These are phyloP conservation scores for Diaporthe eres DNA, from an alignment of 2,329 filamentous ascomycete species.

Conservation along the genomic window DNA sequence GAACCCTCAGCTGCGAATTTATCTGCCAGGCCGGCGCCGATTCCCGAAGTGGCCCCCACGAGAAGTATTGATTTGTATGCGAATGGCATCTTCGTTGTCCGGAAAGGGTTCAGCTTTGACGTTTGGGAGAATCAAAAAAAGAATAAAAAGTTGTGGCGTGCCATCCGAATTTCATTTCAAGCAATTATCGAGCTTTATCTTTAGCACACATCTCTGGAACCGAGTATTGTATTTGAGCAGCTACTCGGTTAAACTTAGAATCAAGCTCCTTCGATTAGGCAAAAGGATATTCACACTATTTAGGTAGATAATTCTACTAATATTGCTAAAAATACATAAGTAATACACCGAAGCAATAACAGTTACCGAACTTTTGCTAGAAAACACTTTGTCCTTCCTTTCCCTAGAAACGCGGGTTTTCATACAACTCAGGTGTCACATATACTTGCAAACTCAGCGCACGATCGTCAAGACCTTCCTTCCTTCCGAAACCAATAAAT, in stretches of 20 bases:
- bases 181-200: not conserved
- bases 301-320: not conserved
- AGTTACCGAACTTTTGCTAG: not conserved
- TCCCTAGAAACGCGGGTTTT: constrained; percentile 21
- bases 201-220: not conserved
- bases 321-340: not conserved
- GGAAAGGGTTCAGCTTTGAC: not conserved
- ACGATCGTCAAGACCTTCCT: constrained; percentile 19
- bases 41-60: constrained; percentile 66
- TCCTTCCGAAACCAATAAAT: constrained; percentile 6
- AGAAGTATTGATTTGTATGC: constrained; percentile 63
- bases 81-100: constrained; percentile 20
- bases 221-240: constrained; percentile 6
- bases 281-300: not conserved
- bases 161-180: not conserved
- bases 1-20: constrained; percentile 54
- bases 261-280: not conserved
- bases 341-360: not conserved
- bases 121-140: not conserved
- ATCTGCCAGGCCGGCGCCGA: constrained; percentile 60
- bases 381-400: not conserved
- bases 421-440: constrained; percentile 28
- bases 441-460: constrained; percentile 28
- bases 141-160: not conserved
- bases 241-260: constrained; percentile 15